Base-by-base conservation (phyloP, 2,329 filamentous ascomycete genomes). In the Pleoardoris graminearum region DNA sequence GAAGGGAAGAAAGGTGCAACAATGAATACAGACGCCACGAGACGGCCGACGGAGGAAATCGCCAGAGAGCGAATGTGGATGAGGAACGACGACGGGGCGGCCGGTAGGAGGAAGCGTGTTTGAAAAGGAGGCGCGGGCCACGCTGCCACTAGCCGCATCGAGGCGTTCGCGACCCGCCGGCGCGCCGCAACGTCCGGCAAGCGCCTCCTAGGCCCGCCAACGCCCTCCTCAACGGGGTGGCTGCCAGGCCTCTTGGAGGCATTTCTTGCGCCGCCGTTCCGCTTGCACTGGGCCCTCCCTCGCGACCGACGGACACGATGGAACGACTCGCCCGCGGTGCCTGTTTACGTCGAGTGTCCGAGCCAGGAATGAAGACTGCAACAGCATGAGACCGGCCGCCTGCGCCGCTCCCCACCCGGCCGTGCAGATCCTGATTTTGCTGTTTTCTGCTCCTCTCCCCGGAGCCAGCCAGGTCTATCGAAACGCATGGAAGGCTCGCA, bases 1-100 rank as follows among this genome's bases (percentile, higher is more conserved):
- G 73, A 67, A 72, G 72, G 61, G 59, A 61, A 66, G 57, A 27
- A 56, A 55, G 62, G 61, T 61, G 59, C 57, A 59, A 57, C 49
- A 59, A 69, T 68, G 67, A 68, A 64, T 61, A 52, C 59, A 59
- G 53, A 61, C 41, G 49, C 52, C 51, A 50, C 49, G 51, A 51
- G 55, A 59, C 22, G 22, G 27, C 17, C 30, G n/a, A 27, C 50
- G 30, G 41, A 33, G 50, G 36, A 48, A 47, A 39, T 23, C 44
- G 43, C 23, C 57, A 59, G 52, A 60, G 54, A 53, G 58, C 58
- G 50, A 48, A 46, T 41, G 55, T 50, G 53, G 53, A 54, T 57
- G 54, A 53, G 46, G 46, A 54, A 33, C 35, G 51, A 30, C 45
- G 41, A 35, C 45, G 47, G 48, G 35, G 22, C 35, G 33, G 46